A percentile compares a stretch with the other conserved stretches of the same genome.
These are phyloP conservation scores for Xylariaceae sp. DNA, from an alignment of 2,329 filamentous ascomycete genomes.

Conservation along the genomic window DNA sequence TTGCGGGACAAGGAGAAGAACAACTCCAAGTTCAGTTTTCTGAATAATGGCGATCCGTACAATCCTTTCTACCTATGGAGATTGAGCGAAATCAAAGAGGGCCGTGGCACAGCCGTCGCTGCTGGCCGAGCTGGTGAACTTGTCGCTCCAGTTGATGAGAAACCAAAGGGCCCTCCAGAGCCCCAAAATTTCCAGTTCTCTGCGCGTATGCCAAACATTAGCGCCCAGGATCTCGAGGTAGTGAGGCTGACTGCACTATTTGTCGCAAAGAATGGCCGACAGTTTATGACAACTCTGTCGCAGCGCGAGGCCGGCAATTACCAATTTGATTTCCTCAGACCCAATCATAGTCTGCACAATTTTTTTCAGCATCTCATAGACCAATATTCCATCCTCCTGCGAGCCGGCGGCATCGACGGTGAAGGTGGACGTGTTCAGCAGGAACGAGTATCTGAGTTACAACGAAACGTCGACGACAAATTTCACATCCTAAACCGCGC, in stretches of 20 bases:
- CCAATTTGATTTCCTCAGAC: slow-evolving; percentile 94
- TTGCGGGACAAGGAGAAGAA: slow-evolving; percentile 83
- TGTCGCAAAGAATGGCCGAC: slow-evolving; percentile 88
- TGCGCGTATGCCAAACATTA: slow-evolving; percentile 96
- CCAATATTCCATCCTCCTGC: slow-evolving; percentile 84
- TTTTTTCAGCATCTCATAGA: slow-evolving; percentile 93
- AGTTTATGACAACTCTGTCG: slow-evolving; percentile 87
- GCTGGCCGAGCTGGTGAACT: slow-evolving; percentile 75
- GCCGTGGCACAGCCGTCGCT: slow-evolving; percentile 78
- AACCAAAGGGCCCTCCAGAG: slow-evolving; percentile 81
- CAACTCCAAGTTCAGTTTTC: slow-evolving; percentile 91
- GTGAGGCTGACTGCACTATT: slow-evolving; percentile 83
- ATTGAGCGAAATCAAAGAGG: slow-evolving; percentile 81
- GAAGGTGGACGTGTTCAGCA: slow-evolving; percentile 72
- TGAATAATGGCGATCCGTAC: slow-evolving; percentile 81
- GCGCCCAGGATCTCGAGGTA: slow-evolving; percentile 84
- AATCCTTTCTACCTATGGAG: slow-evolving; percentile 91
- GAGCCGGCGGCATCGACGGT: slow-evolving; percentile 70
- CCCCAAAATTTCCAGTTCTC: slow-evolving; percentile 92
- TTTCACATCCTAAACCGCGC: slow-evolving; percentile 81
- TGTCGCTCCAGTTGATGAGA: slow-evolving; percentile 60
- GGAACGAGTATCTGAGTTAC: slow-evolving; percentile 73
- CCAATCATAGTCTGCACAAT: slow-evolving; percentile 94
- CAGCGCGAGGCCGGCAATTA: slow-evolving; percentile 89
- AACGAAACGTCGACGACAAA: slow-evolving; percentile 77